A percentile compares a stretch with the other conserved stretches of the same genome.
phyloP scores from a whole-genome alignment of 2,329 filamentous ascomycete species.

The Beauveria pseudobassiana region DNA sequence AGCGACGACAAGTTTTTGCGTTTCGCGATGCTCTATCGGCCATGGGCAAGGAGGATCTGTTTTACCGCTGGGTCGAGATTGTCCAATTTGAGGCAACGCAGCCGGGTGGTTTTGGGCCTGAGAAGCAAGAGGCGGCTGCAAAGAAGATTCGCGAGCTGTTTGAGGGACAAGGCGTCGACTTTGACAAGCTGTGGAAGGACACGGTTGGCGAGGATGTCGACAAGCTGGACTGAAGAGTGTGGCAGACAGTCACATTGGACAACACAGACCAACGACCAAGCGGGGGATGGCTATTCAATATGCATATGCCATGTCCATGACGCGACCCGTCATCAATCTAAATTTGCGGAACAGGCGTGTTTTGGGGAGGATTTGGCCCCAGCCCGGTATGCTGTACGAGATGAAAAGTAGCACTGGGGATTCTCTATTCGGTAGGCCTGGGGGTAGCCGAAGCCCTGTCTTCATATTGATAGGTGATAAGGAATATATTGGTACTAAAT shows the following conservation, averaged over 20 bases:
- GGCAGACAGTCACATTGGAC: not conserved
- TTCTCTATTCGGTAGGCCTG: not conserved
- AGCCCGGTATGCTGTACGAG: not conserved
- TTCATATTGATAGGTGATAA: not conserved
- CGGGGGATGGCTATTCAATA: too few species aligned
- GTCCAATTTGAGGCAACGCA: conserved; percentile 79
- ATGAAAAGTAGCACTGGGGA: not conserved
- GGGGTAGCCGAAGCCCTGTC: not conserved
- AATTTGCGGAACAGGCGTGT: not conserved
- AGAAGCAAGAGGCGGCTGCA: conserved; percentile 65
- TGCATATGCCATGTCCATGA: not conserved
- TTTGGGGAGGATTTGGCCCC: not conserved
- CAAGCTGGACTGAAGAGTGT: not conserved
- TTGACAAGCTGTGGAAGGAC: conserved; percentile 70
- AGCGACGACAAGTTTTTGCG: conserved; percentile 65
- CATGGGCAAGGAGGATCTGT: conserved; percentile 79
- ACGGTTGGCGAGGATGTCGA: conserved; percentile 34
- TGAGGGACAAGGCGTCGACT: conserved; percentile 66
- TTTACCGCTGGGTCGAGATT: conserved; percentile 89
- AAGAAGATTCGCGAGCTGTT: conserved; percentile 71
- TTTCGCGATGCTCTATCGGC: conserved; percentile 70
- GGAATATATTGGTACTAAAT: not conserved
- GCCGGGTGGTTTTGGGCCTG: conserved; percentile 69
- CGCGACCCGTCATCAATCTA: not conserved
- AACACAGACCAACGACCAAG: not conserved